A percentile compares a stretch with the other conserved stretches of the same genome.
These are phyloP conservation scores for Penicillium sp. DNA, from an alignment of 2,329 filamentous ascomycete genomes.

Conservation along the genomic window DNA sequence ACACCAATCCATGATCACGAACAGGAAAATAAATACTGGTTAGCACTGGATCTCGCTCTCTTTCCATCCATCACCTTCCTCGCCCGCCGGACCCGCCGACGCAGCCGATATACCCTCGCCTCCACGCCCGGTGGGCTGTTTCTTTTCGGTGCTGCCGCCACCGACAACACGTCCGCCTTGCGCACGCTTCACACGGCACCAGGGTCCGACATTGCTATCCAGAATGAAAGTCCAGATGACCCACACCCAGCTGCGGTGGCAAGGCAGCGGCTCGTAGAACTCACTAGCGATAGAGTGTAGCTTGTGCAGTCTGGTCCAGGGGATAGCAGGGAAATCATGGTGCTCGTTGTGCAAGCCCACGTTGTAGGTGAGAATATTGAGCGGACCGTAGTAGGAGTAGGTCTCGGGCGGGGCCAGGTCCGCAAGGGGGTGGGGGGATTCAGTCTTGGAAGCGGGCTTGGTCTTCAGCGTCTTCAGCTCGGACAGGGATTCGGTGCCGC, in stretches of 20 bases:
- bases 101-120: slow-evolving; percentile 45
- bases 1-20: slow-evolving; percentile 3
- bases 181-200: slow-evolving; percentile 88
- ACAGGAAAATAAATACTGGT: slow-evolving; percentile 2
- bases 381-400: slow-evolving; percentile 90
- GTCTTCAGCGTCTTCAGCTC: slow-evolving; percentile 44
- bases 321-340: slow-evolving; percentile 95
- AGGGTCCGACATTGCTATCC: slow-evolving; percentile 85
- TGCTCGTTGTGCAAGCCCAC: slow-evolving; percentile 98
- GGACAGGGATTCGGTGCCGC: slow-evolving; percentile 51
- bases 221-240: slow-evolving; percentile 95
- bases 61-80: slow-evolving; percentile 60
- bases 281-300: slow-evolving; percentile 79
- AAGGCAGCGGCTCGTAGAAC: slow-evolving; percentile 86
- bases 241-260: slow-evolving; percentile 84
- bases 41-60: slow-evolving; percentile 67
- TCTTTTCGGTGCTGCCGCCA: slow-evolving; percentile 27
- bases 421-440: slow-evolving; percentile 54
- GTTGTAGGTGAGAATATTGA: slow-evolving; percentile 94
- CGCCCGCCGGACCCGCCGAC: slow-evolving; percentile 49
- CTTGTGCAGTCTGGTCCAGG: slow-evolving; percentile 81
- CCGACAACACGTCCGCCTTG: slow-evolving; percentile 67
- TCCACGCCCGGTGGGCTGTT: slow-evolving; percentile 30
- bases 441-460: slow-evolving; percentile 30
- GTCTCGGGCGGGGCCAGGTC: slow-evolving; percentile 79